Evolutionary conservation across 2,329 filamentous ascomycete species (phyloP).

Genomic region (Phialocephala subalpina): DNA sequence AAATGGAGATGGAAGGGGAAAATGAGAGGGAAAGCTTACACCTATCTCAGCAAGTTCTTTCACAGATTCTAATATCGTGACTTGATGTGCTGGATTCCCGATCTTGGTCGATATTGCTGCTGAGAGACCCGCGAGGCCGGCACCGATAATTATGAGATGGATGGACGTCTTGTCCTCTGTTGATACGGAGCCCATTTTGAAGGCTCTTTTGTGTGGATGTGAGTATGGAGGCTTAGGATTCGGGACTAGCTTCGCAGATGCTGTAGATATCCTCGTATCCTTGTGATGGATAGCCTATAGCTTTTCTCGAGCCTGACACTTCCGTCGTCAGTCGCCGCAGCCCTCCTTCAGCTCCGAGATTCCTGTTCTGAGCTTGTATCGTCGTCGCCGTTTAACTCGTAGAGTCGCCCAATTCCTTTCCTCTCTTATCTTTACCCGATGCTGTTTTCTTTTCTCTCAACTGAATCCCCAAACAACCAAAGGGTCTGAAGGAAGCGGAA

Average conservation of each 20-base stretch:
- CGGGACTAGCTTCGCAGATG: not conserved
- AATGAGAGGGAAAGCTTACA: slow-evolving; percentile 23
- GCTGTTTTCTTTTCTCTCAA: not conserved
- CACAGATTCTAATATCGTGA: slow-evolving; percentile 53
- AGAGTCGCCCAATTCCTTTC: not conserved
- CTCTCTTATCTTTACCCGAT: not conserved
- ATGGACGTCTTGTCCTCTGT: slow-evolving; percentile 22
- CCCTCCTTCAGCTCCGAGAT: too few relatives aligned
- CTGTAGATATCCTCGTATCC: not conserved
- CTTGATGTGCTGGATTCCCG: slow-evolving; percentile 47
- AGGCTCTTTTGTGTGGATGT: not conserved
- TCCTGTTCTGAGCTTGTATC: not conserved
- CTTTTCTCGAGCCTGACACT: not conserved
- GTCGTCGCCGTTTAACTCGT: not conserved
- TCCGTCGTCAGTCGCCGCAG: not conserved
- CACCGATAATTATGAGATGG: slow-evolving; percentile 52
- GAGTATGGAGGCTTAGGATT: not conserved
- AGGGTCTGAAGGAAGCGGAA: not conserved
- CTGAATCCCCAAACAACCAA: not conserved
- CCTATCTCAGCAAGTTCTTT: slow-evolving; percentile 50
- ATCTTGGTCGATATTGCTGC: slow-evolving; percentile 47
- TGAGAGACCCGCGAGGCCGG: slow-evolving; percentile 52
- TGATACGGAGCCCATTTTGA: not conserved
- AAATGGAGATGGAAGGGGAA: not conserved
- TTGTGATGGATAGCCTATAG: not conserved